These are phyloP conservation scores for Solanum acaule DNA, from an alignment of 257 asterid genomes.

Conservation along the genomic window DNA sequence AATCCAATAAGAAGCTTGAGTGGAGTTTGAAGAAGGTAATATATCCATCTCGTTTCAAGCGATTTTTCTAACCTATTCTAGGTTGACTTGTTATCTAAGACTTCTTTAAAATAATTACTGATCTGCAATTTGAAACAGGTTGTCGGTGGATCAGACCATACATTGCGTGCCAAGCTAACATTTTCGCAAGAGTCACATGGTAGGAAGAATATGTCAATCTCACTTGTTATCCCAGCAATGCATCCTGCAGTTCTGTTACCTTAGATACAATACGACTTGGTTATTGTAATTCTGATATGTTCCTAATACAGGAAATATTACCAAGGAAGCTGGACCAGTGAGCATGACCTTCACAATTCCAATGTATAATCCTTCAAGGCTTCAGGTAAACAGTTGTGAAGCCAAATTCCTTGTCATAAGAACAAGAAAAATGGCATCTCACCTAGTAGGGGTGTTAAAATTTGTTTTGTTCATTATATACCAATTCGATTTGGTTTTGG, in stretches of 20 bases:
- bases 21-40: slow-evolving; percentile 93
- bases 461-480: not conserved
- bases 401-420: not conserved
- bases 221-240: not conserved
- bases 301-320: slow-evolving; percentile 64
- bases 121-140: slow-evolving; percentile 40
- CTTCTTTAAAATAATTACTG: slow-evolving; percentile 12
- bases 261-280: not conserved
- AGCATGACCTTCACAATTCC: slow-evolving; percentile 98
- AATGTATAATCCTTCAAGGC: slow-evolving; percentile 94
- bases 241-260: not conserved
- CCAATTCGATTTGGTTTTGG: not conserved
- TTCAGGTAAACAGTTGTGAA: slow-evolving; percentile 48
- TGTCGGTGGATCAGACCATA: slow-evolving; percentile 90
- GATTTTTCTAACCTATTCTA: not conserved
- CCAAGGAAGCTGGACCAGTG: slow-evolving; percentile 99
- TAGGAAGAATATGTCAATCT: slow-evolving; percentile 11
- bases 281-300: not conserved
- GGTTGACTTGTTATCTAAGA: not conserved
- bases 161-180: slow-evolving; percentile 86
- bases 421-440: not conserved
- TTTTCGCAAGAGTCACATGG: slow-evolving; percentile 95
- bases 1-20: slow-evolving; percentile 74
- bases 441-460: not conserved
- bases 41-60: not conserved